Evolutionary conservation across 768 basidiomycete genomes (phyloP).

Genomic region (Mycena filopes): DNA sequence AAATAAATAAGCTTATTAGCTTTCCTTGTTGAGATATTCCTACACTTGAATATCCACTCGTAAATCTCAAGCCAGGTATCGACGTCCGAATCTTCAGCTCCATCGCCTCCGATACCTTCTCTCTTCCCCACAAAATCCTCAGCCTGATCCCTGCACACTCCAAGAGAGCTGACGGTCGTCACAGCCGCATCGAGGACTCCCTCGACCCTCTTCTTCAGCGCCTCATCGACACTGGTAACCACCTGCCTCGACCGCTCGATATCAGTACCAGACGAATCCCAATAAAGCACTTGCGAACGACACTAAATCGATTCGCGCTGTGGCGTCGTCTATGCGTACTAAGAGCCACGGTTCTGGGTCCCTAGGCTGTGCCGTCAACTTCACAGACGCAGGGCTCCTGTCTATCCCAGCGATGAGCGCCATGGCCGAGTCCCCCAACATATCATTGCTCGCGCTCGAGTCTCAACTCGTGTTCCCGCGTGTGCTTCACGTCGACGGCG

Average conservation of each 20-base stretch:
- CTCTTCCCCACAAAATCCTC: slow-evolving; percentile 64
- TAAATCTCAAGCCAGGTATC: slow-evolving; percentile 37
- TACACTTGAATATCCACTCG: too few relatives aligned
- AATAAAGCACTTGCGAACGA: slow-evolving; percentile 70
- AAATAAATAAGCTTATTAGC: too few relatives aligned
- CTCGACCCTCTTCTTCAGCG: slow-evolving; percentile 82
- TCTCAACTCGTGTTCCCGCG: slow-evolving; percentile 84
- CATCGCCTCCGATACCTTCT: slow-evolving; percentile 43
- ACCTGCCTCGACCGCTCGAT: slow-evolving; percentile 51
- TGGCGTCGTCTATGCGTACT: slow-evolving; percentile 84
- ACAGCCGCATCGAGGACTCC: slow-evolving; percentile 92
- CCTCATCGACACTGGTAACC: slow-evolving; percentile 75
- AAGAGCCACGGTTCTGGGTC: slow-evolving; percentile 75
- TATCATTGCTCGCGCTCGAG: slow-evolving; percentile 95
- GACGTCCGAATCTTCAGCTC: slow-evolving; percentile 34
- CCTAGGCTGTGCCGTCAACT: slow-evolving; percentile 73
- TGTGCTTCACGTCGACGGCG: slow-evolving; percentile 85
- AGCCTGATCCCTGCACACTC: too few relatives aligned
- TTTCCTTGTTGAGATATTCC: too few relatives aligned
- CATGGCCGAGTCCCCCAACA: slow-evolving; percentile 97
- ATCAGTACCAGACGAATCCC: slow-evolving; percentile 12
- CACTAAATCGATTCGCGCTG: slow-evolving; percentile 83
- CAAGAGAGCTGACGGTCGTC: slow-evolving; percentile 81
- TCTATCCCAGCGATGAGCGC: slow-evolving; percentile 95
- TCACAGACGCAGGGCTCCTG: slow-evolving; percentile 94